Evolutionary conservation across 2,329 filamentous ascomycete species (phyloP).

Genomic region (Cordyceps tenuipes): DNA sequence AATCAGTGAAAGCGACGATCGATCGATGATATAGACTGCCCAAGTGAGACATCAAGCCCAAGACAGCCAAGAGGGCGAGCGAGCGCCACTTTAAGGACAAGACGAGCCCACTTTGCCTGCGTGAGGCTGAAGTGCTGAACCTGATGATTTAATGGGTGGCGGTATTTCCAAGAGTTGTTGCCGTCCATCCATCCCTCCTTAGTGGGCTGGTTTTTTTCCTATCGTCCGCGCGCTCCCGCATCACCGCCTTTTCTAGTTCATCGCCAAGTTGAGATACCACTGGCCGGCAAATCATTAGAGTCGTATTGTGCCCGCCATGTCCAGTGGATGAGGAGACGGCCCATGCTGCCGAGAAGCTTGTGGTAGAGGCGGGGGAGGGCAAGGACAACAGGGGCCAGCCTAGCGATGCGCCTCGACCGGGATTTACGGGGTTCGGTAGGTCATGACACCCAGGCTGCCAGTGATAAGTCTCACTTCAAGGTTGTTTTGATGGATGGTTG

Average conservation of each 20-base stretch:
- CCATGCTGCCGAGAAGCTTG: background rate
- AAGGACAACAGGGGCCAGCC: background rate
- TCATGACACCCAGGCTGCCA: background rate
- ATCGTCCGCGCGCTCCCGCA: background rate
- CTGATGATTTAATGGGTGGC: conserved; percentile 7
- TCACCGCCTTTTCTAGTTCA: background rate
- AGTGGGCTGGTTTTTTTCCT: background rate
- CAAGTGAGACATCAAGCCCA: background rate
- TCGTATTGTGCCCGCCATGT: background rate
- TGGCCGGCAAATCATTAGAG: background rate
- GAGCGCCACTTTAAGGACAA: conserved; percentile 7
- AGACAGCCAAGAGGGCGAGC: background rate
- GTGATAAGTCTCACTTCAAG: background rate
- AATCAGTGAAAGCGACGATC: background rate
- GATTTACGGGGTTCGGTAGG: background rate
- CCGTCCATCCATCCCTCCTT: no score
- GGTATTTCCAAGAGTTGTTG: background rate
- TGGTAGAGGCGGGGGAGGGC: background rate
- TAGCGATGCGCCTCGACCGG: background rate
- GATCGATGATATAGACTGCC: background rate
- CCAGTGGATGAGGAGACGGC: background rate
- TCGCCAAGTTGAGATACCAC: background rate
- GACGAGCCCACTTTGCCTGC: conserved; percentile 3
- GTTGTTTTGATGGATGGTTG: background rate
- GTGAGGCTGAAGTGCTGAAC: conserved; percentile 11